Base-by-base conservation (phyloP, 441 rosid species). In the Erysimum pusillum region DNA sequence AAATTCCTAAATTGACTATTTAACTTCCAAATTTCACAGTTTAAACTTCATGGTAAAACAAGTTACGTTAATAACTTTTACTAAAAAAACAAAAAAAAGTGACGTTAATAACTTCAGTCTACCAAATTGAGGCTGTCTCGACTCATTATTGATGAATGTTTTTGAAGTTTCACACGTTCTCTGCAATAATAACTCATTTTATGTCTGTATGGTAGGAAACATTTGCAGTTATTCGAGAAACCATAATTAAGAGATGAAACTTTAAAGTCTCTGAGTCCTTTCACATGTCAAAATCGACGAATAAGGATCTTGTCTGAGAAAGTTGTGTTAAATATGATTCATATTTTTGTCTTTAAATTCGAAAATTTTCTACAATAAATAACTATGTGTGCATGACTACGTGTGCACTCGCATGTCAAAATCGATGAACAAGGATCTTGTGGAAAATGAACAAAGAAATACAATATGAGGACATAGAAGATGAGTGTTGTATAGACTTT, bases 241-340 rank as follows among this genome's bases (percentile, higher is more conserved):
- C 28, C 39, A 54, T 74, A 17, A 35, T 28, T 44, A 56, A 45
- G 53, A 62, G 5, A 32, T 32, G 4, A 74, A 44, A 35, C 9
- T 20, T 35, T 45, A 22, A 65, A 65, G 46, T 34, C 38, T 65
- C 13, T 31, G 17, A 10, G 57, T 13, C 46, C 2, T 31, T 63
- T 28, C 61, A 73, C 69, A 39, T 52, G 75, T 35, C 20, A 22
- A 60, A 63, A 15, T 22, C 69, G 53, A 39, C 2, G 34, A 73
- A 39, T 31, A 17, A 17, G 76, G 76, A 73, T 63, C 46, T 63
- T 63, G 63, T 31, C 63, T 73, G 44, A 45, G 54, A 34, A 65
- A 46, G 9, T 14, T 60, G 20, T 59, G n/a, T 52, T 51, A 20
- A 13, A 22, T 22, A 18, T 12, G 28, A 48, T 11, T 46, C 13